A percentile compares a stretch with the other conserved stretches of the same genome.
Evolutionary conservation across 1,284 basidiomycete species (phyloP).

Genomic region (Ustilago loliicola): DNA sequence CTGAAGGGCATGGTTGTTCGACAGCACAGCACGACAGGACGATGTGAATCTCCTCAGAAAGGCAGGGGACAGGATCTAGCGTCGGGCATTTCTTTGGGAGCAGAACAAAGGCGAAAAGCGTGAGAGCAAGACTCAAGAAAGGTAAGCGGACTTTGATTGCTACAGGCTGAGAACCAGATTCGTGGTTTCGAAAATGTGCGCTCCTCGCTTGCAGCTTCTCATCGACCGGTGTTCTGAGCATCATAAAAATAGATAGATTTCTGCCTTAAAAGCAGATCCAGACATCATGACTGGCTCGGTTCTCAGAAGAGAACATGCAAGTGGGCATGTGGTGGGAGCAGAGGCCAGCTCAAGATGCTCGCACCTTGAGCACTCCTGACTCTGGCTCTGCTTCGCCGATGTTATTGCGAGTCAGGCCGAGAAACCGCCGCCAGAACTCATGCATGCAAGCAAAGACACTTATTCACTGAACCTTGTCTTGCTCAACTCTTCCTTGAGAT

Average conservation of each 20-base stretch:
- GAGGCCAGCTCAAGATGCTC: neutral
- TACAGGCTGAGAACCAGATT: conserved; percentile 1
- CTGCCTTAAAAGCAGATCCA: too few species aligned
- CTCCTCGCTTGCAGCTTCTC: neutral
- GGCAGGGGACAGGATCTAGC: too few species aligned
- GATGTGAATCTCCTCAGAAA: too few species aligned
- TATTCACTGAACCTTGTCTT: too few species aligned
- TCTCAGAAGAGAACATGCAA: too few species aligned
- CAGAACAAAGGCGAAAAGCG: neutral
- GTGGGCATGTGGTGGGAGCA: too few species aligned
- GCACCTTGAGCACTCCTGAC: too few species aligned
- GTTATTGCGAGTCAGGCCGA: conserved; percentile 5
- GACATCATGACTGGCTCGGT: too few species aligned
- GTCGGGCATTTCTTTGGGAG: neutral
- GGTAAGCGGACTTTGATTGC: neutral
- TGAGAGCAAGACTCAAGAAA: neutral
- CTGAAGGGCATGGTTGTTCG: too few species aligned
- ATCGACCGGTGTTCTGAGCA: conserved; percentile 2
- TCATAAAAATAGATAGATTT: neutral
- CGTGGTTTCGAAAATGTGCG: neutral
- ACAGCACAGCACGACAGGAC: too few species aligned
- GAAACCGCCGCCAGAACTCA: conserved; percentile 3
- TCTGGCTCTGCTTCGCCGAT: conserved; percentile 6
- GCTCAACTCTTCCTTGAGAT: neutral
- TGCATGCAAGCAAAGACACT: neutral